Conservation (phyloP, 495 filamentous ascomycete genomes). For the Xylaria flabelliformis region DNA sequence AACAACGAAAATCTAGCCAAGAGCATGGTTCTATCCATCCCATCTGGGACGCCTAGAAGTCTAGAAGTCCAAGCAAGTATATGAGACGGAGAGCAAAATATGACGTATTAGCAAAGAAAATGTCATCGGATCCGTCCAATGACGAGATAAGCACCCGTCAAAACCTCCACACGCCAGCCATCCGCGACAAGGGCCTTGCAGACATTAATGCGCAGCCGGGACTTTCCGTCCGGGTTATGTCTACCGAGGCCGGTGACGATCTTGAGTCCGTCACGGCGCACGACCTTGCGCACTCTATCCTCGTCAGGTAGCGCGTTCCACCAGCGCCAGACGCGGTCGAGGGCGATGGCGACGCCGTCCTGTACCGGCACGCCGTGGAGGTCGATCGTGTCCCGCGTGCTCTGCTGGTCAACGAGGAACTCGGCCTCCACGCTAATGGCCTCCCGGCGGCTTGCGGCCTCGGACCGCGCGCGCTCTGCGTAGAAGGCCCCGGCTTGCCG, state of each 20-base stretch:
- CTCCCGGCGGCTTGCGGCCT: slow-evolving; percentile 32
- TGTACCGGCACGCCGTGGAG: slow-evolving; percentile 84
- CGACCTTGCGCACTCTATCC: slow-evolving; percentile 54
- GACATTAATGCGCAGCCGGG: slow-evolving; percentile 81
- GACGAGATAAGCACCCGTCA: slow-evolving; percentile 69
- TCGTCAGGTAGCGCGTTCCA: slow-evolving; percentile 74
- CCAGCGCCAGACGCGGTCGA: slow-evolving; percentile 71
- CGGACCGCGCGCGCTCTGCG: slow-evolving; percentile 41
- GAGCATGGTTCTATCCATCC: neutral
- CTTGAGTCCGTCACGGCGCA: slow-evolving; percentile 57
- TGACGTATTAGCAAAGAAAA: neutral
- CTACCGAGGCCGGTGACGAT: slow-evolving; percentile 82
- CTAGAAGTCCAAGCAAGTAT: neutral
- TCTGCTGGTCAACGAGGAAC: slow-evolving; percentile 65
- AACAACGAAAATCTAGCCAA: neutral
- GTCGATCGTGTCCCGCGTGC: slow-evolving; percentile 65
- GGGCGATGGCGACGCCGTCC: slow-evolving; percentile 78
- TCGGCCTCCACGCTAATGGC: slow-evolving; percentile 55
- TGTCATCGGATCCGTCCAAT: slow-evolving; percentile 52
- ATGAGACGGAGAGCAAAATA: neutral
- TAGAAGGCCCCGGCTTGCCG: slow-evolving; percentile 49
- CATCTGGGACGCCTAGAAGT: neutral
- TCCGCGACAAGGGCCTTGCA: slow-evolving; percentile 73
- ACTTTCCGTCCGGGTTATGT: slow-evolving; percentile 79
- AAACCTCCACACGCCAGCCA: slow-evolving; percentile 81